Evolutionary conservation across 2,329 filamentous ascomycete genomes (phyloP).

Genomic region (Venturia aucupariae): DNA sequence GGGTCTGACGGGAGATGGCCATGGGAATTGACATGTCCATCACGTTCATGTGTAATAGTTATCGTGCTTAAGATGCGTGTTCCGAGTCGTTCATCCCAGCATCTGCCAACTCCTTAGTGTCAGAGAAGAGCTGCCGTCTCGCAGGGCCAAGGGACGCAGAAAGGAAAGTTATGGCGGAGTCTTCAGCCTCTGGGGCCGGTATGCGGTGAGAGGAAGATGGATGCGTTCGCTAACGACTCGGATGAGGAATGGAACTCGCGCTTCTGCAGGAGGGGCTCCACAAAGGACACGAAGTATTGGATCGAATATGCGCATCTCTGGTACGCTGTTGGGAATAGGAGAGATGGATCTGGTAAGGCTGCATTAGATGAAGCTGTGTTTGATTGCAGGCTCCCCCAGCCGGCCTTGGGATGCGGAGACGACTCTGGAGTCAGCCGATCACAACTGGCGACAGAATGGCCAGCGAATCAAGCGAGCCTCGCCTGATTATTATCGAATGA

Average conservation of each 20-base stretch:
- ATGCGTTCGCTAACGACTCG: not conserved
- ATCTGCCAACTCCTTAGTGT: not conserved
- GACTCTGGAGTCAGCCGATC: not conserved
- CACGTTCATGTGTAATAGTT: not conserved
- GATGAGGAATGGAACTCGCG: not conserved
- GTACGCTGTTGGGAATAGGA: not conserved
- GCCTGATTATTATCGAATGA: not conserved
- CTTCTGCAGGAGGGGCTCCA: not conserved
- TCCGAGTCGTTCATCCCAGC: no score
- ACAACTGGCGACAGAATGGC: not conserved
- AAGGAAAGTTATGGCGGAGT: not conserved
- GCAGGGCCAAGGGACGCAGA: not conserved
- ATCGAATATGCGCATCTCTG: not conserved
- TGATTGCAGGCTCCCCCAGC: not conserved
- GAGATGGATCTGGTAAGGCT: not conserved
- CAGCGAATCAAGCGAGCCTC: conserved; percentile 1
- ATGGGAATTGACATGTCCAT: not conserved
- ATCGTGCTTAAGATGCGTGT: not conserved
- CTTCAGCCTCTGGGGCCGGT: not conserved
- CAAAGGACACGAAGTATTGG: not conserved
- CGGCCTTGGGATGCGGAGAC: not conserved
- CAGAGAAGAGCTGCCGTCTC: not conserved
- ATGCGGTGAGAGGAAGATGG: not conserved
- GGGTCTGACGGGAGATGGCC: not conserved
- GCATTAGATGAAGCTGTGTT: not conserved